Evolutionary conservation across 2,329 filamentous ascomycete species (phyloP).

Genomic region (Aspergillus clavatus): DNA sequence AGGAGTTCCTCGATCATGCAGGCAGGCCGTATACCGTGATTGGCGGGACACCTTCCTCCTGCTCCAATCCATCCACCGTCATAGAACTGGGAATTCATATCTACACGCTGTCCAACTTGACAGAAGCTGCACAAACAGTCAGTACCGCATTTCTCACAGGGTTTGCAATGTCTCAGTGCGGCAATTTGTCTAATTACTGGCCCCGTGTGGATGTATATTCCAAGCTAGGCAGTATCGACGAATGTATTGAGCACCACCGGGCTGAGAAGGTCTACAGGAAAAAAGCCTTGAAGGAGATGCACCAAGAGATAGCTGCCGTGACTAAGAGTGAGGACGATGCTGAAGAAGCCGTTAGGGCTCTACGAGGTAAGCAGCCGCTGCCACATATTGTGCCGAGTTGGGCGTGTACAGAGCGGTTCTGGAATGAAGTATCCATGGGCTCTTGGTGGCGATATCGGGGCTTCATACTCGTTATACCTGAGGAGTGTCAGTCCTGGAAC

Average conservation of each 20-base stretch:
- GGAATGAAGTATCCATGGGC: background rate
- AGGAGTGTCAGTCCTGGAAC: constrained; percentile 2
- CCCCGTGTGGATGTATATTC: constrained; percentile 12
- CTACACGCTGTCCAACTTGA: background rate
- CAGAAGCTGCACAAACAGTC: background rate
- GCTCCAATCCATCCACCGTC: background rate
- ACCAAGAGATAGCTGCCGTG: background rate
- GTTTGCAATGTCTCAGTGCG: background rate
- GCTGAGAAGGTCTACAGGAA: constrained; percentile 7
- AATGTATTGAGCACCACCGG: constrained; percentile 12
- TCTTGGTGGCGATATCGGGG: background rate
- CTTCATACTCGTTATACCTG: background rate
- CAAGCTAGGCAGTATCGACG: constrained; percentile 8
- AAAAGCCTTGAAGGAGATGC: constrained; percentile 1
- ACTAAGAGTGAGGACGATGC: background rate
- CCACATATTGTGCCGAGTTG: background rate
- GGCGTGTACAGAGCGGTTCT: background rate
- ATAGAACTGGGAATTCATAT: constrained; percentile 2
- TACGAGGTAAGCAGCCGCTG: background rate
- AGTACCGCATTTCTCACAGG: background rate
- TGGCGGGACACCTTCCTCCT: background rate
- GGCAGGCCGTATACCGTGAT: constrained; percentile 1
- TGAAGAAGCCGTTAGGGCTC: background rate
- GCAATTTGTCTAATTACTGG: constrained; percentile 15
- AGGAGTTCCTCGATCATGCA: background rate